Conservation (phyloP, 805 yeast genomes). For the Yarrowia divulgata region DNA sequence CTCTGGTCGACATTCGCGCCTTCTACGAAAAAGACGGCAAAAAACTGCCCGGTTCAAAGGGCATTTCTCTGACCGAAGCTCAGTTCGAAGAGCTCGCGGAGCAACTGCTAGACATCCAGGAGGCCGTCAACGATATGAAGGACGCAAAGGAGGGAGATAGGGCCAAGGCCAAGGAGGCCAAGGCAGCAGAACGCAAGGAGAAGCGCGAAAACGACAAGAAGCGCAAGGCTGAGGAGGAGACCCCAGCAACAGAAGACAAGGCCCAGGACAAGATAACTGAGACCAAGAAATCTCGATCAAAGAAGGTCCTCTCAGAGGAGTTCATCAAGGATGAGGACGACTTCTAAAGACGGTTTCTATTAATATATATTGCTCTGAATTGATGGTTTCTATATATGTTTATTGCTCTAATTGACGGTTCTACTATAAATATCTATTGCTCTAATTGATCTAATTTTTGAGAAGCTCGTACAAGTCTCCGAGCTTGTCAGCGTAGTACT, state of each 20-base stretch:
- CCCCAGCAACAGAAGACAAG: not conserved
- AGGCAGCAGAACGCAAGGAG: not conserved
- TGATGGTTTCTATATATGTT: conserved; percentile 3
- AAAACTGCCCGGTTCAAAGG: conserved; percentile 80
- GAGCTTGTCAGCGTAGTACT: conserved; percentile 70
- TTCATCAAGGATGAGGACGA: conserved; percentile 19
- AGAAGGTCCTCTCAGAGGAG: conserved; percentile 8
- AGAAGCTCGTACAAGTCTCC: conserved; percentile 75
- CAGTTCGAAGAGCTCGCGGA: conserved; percentile 45
- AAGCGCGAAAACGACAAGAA: conserved; percentile 13
- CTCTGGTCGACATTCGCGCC: conserved; percentile 84
- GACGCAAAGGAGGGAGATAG: conserved; percentile 16
- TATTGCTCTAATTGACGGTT: not conserved
- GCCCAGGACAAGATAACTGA: not conserved
- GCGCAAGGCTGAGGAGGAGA: conserved; percentile 23
- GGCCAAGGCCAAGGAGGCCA: conserved; percentile 9
- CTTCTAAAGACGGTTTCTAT: not conserved
- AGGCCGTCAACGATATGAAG: conserved; percentile 43
- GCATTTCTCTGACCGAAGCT: conserved; percentile 47
- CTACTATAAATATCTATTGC: conserved; percentile 14
- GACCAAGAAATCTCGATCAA: conserved; percentile 8
- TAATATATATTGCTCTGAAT: conserved; percentile 2
- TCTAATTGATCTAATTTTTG: conserved; percentile 9
- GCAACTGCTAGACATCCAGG: conserved; percentile 42
- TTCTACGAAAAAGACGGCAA: conserved; percentile 69